Conservation (phyloP, 495 filamentous ascomycete genomes). For the Oidiodendron maius region DNA sequence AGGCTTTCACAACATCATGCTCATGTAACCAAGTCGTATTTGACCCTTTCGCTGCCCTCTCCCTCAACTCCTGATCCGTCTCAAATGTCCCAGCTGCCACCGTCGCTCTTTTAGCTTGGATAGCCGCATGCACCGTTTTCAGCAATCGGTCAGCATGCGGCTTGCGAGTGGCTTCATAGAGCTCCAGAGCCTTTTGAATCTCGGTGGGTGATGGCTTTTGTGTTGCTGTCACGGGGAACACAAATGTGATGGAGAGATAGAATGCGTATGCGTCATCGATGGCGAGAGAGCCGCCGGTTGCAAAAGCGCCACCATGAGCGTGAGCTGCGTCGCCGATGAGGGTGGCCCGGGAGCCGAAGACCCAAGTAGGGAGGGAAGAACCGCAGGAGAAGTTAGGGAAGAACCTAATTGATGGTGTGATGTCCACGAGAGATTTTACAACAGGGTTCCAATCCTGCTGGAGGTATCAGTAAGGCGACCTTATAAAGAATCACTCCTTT, state of each 20-base stretch:
- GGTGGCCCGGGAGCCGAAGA: constrained; percentile 32
- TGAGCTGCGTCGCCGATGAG: constrained; percentile 44
- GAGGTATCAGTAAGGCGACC: too few relatives aligned
- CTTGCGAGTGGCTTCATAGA: constrained; percentile 37
- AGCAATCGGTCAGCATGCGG: constrained; percentile 36
- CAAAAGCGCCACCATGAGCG: constrained; percentile 44
- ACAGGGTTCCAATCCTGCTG: constrained; percentile 43
- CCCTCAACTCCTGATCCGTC: constrained; percentile 33
- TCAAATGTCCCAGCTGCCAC: constrained; percentile 21
- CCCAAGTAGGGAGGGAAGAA: constrained; percentile 33
- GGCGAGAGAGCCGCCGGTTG: constrained; percentile 45
- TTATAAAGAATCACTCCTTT: background rate
- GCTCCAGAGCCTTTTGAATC: constrained; percentile 25
- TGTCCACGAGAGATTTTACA: constrained; percentile 33
- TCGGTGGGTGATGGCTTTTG: constrained; percentile 16
- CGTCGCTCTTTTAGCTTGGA: constrained; percentile 23
- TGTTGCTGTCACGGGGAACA: constrained; percentile 17
- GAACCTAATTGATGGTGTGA: constrained; percentile 34
- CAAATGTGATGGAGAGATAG: constrained; percentile 20
- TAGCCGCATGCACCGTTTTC: constrained; percentile 32
- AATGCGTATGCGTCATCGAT: constrained; percentile 38
- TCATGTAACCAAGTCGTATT: constrained; percentile 40
- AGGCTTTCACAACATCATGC: constrained; percentile 38
- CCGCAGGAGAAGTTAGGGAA: constrained; percentile 39
- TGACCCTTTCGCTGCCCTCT: constrained; percentile 29